Evolutionary conservation across 805 yeast species (phyloP), one percentile per base, ranked within the genome.

Genomic region (Kurtzmaniella fragi): DNA sequence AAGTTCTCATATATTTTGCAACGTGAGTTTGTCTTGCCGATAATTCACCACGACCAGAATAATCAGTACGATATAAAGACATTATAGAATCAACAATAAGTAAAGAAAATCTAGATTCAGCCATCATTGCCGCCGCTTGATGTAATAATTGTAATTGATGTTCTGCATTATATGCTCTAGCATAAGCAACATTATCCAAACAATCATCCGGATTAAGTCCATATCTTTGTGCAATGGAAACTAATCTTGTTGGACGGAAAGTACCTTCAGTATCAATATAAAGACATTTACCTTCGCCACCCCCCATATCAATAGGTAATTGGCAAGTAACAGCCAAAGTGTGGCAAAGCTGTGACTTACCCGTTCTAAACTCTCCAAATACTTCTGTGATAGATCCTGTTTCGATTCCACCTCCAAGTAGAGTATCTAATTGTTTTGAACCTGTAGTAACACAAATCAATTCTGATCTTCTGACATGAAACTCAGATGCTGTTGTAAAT

Each of bases 201-300:
- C 95, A 95, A 56, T 88, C 96, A 52, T 84, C 89, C 15, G 93
- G 95, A 49, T 87, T 87, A 42, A 93, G 71, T 0, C 96, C 96
- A 57, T 84, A 93, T 50, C 99, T 72, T 56, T 82, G 82, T 2
- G 96, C 96, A 48, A 93, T 89, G 0, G 95, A 82, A 7, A 86
- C 84, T 49, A 93, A 70, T 52, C 99, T 76, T 32, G 82, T 83
- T 1, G 98, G 97, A 57, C 99, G 75, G 60, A 93, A 93, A 2
- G 99, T 93, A 14, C 97, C 96, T 58, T 91, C 99, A 0, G 98
- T 91, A 56, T 93, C 99, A 44, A 93, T 90, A 57, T 86, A 93
- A 40, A 93, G 70, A 61, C 97, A 91, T 62, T 93, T 89, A 27
- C 99, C 99, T 66, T 93, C 99, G 37, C 96, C 99, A 44, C 99